A percentile compares a stretch with the other conserved stretches of the same genome.
Conservation (phyloP, 2,329 filamentous ascomycete genomes). For the Paecilomyces sp. region DNA sequence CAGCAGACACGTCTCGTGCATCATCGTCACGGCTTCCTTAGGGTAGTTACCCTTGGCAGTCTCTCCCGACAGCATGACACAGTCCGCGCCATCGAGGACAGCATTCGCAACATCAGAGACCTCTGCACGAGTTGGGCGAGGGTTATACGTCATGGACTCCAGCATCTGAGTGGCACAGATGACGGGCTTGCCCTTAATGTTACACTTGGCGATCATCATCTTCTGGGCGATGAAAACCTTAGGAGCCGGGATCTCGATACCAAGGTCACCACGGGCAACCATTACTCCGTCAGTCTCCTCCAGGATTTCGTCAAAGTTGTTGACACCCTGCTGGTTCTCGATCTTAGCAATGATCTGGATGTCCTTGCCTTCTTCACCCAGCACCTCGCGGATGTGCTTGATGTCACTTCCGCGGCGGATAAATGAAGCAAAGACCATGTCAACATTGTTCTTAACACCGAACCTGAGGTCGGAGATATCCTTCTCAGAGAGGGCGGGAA, state of each 20-base stretch:
- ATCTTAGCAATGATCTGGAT: conserved; percentile 99
- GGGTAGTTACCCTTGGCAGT: conserved; percentile 98
- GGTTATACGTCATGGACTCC: conserved; percentile 99
- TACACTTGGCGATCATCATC: conserved; percentile 99
- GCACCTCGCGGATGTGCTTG: conserved; percentile 79
- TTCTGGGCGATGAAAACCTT: conserved; percentile 99
- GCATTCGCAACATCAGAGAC: conserved; percentile 98
- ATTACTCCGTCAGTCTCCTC: conserved; percentile 97
- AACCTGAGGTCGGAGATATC: conserved; percentile 91
- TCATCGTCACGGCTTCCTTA: conserved; percentile 85
- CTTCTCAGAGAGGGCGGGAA: conserved; percentile 95
- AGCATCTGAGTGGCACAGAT: conserved; percentile 99
- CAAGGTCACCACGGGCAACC: conserved; percentile 96
- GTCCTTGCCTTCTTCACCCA: conserved; percentile 85
- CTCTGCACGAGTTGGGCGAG: conserved; percentile 93
- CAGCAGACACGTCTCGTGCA: conserved; percentile 95
- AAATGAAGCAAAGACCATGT: conserved; percentile 99
- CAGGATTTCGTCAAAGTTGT: conserved; percentile 98
- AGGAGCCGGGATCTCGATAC: conserved; percentile 96
- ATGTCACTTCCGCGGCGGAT: conserved; percentile 94
- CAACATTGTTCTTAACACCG: conserved; percentile 96
- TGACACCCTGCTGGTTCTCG: conserved; percentile 98
- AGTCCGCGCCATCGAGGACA: conserved; percentile 95
- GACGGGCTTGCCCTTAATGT: conserved; percentile 96
- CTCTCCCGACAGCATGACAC: conserved; percentile 99